Conservation (phyloP, 352 stramenopile species). For the Globisporangium nodosum region DNA sequence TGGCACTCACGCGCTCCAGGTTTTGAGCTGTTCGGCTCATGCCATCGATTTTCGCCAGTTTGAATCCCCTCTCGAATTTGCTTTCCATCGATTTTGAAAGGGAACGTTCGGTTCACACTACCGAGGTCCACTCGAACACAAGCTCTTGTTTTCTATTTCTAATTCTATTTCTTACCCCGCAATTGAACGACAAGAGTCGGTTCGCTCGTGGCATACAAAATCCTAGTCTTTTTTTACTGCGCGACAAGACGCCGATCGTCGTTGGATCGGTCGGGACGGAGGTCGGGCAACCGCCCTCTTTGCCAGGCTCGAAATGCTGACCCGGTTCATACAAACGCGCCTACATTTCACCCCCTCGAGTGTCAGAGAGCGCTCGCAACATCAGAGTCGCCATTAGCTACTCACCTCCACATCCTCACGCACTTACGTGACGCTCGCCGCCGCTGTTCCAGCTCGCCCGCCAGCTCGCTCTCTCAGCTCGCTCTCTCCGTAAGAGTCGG, state of each 20-base stretch:
- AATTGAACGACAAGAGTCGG: neutral
- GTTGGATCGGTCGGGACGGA: conserved; percentile 9
- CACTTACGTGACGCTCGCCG: conserved; percentile 8
- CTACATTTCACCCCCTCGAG: conserved; percentile 2
- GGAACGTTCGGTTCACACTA: neutral
- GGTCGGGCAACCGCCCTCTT: neutral
- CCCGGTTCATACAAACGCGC: neutral
- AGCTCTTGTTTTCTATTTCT: neutral
- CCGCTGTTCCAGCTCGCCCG: too few relatives aligned
- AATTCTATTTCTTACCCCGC: neutral
- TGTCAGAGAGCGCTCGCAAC: neutral
- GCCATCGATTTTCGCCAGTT: too few relatives aligned
- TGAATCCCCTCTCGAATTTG: too few relatives aligned
- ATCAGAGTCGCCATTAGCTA: conserved; percentile 3
- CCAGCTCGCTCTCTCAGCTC: neutral
- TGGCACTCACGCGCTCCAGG: too few relatives aligned
- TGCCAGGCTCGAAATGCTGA: neutral
- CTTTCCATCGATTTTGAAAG: too few relatives aligned
- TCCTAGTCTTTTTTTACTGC: too few relatives aligned
- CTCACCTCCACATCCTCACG: conserved; percentile 7
- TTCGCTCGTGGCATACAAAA: neutral
- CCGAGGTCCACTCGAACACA: neutral
- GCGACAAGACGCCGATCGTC: conserved; percentile 5
- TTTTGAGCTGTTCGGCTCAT: too few relatives aligned
- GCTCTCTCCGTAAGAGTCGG: neutral